Evolutionary conservation across 768 basidiomycete species (phyloP).

Genomic region (Cystobasidium ongulense): DNA sequence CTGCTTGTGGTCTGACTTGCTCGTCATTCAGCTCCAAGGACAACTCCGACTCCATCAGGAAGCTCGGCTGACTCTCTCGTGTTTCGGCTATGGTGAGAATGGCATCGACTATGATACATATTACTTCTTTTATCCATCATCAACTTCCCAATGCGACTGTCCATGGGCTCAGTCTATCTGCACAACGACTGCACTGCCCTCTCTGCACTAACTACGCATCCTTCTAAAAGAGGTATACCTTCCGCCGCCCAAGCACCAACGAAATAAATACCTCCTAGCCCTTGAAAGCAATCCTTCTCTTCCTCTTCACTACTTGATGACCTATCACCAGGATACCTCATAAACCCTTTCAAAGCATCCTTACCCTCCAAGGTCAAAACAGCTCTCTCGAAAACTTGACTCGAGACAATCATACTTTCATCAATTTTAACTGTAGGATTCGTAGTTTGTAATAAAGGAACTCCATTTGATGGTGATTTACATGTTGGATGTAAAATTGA

Average conservation of each 20-base stretch:
- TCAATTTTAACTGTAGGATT: conserved; percentile 21
- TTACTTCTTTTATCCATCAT: background rate
- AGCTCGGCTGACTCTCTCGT: no score
- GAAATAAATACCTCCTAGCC: conserved; percentile 55
- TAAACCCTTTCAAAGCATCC: conserved; percentile 30
- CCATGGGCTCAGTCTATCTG: background rate
- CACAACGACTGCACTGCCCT: conserved; percentile 48
- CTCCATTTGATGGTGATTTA: background rate
- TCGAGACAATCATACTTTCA: conserved; percentile 7
- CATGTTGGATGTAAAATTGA: conserved; percentile 25
- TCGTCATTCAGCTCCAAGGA: no score
- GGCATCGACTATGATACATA: background rate
- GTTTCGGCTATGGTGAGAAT: no score
- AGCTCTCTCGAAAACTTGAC: conserved; percentile 45
- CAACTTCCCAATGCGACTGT: background rate
- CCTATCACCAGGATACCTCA: background rate
- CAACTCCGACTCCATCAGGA: no score
- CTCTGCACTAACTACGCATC: conserved; percentile 67
- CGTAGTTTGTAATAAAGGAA: conserved; percentile 23
- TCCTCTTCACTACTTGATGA: background rate
- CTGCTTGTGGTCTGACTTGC: no score
- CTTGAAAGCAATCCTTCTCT: conserved; percentile 33
- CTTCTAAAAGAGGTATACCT: conserved; percentile 70
- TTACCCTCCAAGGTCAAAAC: conserved; percentile 55
- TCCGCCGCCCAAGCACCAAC: conserved; percentile 62